phyloP scores from a whole-genome alignment of 2,329 filamentous ascomycete species.

The Ophiostoma montium region DNA sequence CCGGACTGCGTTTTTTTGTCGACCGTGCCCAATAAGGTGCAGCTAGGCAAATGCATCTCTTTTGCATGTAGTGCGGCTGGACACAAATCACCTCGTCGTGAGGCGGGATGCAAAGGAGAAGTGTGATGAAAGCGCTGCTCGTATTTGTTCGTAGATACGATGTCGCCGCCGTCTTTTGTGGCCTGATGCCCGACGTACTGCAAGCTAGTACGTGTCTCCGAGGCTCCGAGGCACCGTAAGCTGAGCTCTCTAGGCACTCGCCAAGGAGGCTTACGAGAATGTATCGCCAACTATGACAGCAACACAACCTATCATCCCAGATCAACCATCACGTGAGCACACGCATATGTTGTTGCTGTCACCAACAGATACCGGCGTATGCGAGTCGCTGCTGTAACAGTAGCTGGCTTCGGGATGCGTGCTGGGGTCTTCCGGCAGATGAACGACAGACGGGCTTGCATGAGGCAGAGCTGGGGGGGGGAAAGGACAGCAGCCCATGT shows the following conservation, averaged over 20 bases:
- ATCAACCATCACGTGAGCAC: not conserved
- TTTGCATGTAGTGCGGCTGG: too few species aligned
- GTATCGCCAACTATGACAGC: too few species aligned
- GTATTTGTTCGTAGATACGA: not conserved
- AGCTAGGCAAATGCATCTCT: not conserved
- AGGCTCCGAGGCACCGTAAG: too few species aligned
- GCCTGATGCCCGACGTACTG: too few species aligned
- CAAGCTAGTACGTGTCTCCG: not conserved
- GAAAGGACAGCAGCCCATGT: too few species aligned
- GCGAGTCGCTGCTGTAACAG: not conserved
- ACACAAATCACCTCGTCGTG: too few species aligned
- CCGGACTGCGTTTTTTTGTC: constrained; percentile 1
- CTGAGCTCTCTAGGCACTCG: too few species aligned
- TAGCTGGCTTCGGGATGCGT: not conserved
- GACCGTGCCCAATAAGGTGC: not conserved
- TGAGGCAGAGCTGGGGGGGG: too few species aligned
- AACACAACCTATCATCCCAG: too few species aligned
- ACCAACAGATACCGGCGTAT: not conserved
- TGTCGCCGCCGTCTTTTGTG: not conserved
- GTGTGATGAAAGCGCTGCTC: too few species aligned
- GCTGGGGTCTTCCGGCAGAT: not conserved
- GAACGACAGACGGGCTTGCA: not conserved
- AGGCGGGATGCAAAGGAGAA: too few species aligned
- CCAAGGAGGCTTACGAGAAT: too few species aligned
- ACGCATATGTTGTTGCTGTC: not conserved